phyloP scores from a whole-genome alignment of 768 basidiomycete species.

The Lanmaoa rubissima region DNA sequence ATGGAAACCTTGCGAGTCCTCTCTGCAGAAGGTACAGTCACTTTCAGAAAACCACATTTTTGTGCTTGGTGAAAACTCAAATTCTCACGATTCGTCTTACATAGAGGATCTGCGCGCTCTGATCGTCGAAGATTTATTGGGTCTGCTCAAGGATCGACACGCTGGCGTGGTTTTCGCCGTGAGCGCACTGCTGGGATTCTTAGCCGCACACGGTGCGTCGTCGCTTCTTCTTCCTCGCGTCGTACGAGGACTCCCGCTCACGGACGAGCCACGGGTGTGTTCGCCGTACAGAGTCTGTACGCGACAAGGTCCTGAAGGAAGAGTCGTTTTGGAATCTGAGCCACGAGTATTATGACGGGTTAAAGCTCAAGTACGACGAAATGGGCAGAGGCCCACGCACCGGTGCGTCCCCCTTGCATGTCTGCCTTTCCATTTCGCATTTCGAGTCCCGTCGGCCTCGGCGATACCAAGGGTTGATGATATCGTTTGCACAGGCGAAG shows the following conservation, averaged over 20 bases:
- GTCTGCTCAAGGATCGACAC: conserved; percentile 16
- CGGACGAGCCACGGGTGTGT: neutral
- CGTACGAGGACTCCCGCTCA: neutral
- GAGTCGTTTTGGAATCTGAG: conserved; percentile 20
- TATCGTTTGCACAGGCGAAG: conserved; percentile 16
- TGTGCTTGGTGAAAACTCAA: neutral
- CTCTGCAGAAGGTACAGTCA: conserved; percentile 13
- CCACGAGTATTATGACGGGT: conserved; percentile 18
- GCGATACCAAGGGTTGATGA: neutral
- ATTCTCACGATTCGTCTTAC: neutral
- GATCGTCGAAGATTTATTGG: conserved; percentile 13
- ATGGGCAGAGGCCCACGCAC: conserved; percentile 8
- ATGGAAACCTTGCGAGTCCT: conserved; percentile 14
- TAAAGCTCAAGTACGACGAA: conserved; percentile 16
- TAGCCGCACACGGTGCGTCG: conserved; percentile 18
- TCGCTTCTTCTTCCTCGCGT: neutral
- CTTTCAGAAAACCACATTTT: neutral
- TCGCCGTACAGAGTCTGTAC: conserved; percentile 10
- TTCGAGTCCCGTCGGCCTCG: neutral
- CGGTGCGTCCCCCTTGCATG: conserved; percentile 7
- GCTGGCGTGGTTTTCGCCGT: conserved; percentile 17
- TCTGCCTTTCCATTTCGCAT: neutral
- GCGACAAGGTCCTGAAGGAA: conserved; percentile 12
- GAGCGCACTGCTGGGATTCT: conserved; percentile 11
- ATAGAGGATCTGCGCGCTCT: conserved; percentile 11